Evolutionary conservation across 2,329 filamentous ascomycete species (phyloP), one percentile per base, ranked within the genome.

Genomic region (Fusarium transvaalense): DNA sequence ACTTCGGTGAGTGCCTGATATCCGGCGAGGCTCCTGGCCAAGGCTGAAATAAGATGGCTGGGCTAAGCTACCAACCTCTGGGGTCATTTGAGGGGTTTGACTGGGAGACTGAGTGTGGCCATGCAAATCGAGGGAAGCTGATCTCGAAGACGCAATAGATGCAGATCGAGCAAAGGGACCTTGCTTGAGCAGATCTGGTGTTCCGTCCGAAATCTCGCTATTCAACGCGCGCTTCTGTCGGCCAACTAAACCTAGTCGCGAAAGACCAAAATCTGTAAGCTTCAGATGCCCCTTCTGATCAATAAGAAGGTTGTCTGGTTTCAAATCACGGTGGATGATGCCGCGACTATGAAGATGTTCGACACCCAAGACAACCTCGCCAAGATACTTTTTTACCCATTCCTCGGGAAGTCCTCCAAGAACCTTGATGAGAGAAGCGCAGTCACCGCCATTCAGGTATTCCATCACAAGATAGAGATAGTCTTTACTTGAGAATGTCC

Each of bases 401-500:
- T 98, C 95, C 81, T 99, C 97, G 0, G 94, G 92, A 23, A 99
- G 84, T 4, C 93, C 94, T 31, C 94, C 94, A 2, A 99, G 86
- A 27, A 97, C 90, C 78, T 98, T 99, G 82, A 98, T 96, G 54
- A 99, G 84, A 8, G 96, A 97, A 48, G 97, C 96, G 77, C 95
- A 99, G 76, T 99, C 96, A 45, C 96, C 96, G 35, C 96, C 96
- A 73, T 98, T 99, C 60, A 99, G 85, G 80, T 99, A 99, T 77
- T 99, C 96, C 96, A 99, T 99, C 25, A 99, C 96, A 61, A 99
- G 85, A 77, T 98, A 99, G 25, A 99, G 89, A 76, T 97, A 99
- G 76, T 99, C 96, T 77, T 99, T 99, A 85, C 95, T 99, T 6
- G 96, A 97, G 76, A 99, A 99, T 0, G 96, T 99, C 97, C 97